phyloP scores from a whole-genome alignment of 1,284 basidiomycete species.

The Ceratobasidium theobromae region DNA sequence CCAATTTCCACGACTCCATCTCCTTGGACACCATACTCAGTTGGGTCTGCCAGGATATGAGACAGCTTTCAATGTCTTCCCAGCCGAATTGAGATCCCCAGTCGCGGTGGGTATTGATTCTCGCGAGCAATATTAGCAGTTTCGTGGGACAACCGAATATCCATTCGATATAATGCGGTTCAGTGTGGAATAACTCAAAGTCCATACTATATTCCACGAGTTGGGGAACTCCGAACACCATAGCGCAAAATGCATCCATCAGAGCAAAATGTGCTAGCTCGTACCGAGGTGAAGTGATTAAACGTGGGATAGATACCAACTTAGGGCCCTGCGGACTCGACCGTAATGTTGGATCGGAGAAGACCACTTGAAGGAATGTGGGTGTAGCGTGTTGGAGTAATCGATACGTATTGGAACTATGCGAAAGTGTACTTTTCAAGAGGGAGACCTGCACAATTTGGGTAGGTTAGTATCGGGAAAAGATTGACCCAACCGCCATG shows the following conservation, averaged over 20 bases:
- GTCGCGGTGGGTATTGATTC: not conserved
- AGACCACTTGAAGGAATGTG: not conserved
- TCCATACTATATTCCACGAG: not conserved
- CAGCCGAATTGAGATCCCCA: not conserved
- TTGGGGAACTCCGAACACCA: conserved; percentile 3
- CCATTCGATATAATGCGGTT: not conserved
- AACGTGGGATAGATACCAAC: not conserved
- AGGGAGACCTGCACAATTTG: not conserved
- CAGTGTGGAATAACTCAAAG: not conserved
- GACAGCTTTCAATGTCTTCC: not conserved
- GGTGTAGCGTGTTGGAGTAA: not conserved
- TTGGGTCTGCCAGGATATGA: not conserved
- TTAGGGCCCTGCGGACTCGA: not conserved
- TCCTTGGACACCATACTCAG: not conserved
- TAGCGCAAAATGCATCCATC: not conserved
- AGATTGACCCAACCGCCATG: not conserved
- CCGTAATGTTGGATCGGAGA: not conserved
- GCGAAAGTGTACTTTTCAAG: not conserved
- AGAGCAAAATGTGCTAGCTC: not conserved
- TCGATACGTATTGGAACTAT: not conserved
- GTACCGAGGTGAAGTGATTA: not conserved
- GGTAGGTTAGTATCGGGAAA: not conserved
- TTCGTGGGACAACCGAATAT: not conserved
- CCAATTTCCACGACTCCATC: not conserved
- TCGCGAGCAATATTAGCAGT: not conserved